Base-by-base conservation (phyloP, 2,329 filamentous ascomycete genomes). In the Nannizzia gypsea region DNA sequence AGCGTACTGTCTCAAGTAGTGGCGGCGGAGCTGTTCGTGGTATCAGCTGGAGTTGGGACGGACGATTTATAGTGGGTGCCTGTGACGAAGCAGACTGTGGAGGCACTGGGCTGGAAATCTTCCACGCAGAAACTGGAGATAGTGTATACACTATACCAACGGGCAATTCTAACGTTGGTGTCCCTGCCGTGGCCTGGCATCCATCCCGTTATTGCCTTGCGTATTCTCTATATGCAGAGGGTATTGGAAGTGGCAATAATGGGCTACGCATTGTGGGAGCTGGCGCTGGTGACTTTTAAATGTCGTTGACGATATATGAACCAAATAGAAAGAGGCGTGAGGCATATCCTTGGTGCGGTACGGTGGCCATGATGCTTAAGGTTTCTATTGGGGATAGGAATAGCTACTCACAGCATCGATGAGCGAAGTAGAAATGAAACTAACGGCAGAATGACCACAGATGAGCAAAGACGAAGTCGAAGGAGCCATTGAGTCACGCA, bases 31-130 rank as follows among this genome's bases (percentile, higher is more conserved):
- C 73, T 1, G 73, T 79, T 28, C 73, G 74, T 31, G 76, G 75
- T 22, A 71, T 79, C 6, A 77, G 76, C 64, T 79, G 77, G 73
- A 78, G 76, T 62, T 79, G 77, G 65, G 77, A 79, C 63, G 77
- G 77, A 1, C 70, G 77, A 26, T 79, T 76, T 63, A 67, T 79
- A 20, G 74, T 76, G 38, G 76, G 76, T 15, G 76, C 76, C 15
- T 77, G 75, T 59, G 77, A 79, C 61, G 77, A 79, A 66, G 67
- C 68, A 6, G 74, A 72, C 34, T 72, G 73, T 52, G 73, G 72
- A 50, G 74, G 73, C 1, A 70, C 70, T 46, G 76, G 76, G 0
- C 66, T 79, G 42, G 77, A 79, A 62, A 76, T 79, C 46, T 78
- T 77, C 66, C 77, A 79, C 63, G 77, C 76, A 6, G 77, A 79